These are phyloP conservation scores for Solanum etuberosum DNA, from an alignment of 257 asterid species.

Conservation along the genomic window DNA sequence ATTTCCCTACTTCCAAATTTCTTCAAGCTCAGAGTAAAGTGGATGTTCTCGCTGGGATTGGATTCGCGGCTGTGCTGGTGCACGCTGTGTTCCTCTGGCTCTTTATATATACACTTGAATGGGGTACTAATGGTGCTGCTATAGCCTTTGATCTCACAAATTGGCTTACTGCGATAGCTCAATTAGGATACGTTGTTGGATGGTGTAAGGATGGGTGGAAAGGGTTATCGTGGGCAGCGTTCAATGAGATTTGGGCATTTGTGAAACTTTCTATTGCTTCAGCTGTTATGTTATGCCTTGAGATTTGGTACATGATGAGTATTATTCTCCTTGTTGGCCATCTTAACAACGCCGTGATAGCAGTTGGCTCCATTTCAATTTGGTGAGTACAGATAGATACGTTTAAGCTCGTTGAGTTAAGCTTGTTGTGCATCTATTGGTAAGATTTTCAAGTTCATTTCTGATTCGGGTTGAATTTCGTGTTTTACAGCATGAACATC, in stretches of 20 bases:
- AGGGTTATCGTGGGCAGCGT: constrained; percentile 33
- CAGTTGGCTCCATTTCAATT: constrained; percentile 31
- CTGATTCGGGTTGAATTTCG: neutral
- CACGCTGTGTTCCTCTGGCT: constrained; percentile 15
- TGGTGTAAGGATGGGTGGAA: constrained; percentile 57
- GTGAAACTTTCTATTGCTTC: constrained; percentile 48
- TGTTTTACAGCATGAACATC: constrained; percentile 39
- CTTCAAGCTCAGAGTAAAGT: constrained; percentile 26
- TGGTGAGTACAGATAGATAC: constrained; percentile 8
- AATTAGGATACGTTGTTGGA: constrained; percentile 24
- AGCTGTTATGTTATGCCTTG: constrained; percentile 53
- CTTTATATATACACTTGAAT: neutral
- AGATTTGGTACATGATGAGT: constrained; percentile 33
- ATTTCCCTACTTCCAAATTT: constrained; percentile 15
- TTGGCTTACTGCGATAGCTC: constrained; percentile 30
- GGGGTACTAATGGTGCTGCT: constrained; percentile 18
- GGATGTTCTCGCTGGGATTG: constrained; percentile 15
- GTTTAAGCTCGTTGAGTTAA: neutral
- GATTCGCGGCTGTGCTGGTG: neutral
- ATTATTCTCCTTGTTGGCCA: constrained; percentile 37
- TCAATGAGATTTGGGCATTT: constrained; percentile 41
- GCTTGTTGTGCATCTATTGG: neutral
- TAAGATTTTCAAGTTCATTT: neutral
- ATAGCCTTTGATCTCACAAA: constrained; percentile 16
- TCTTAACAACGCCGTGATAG: constrained; percentile 29